Conservation (phyloP, 345 rosid species). For the Aquilaria malaccensis region DNA sequence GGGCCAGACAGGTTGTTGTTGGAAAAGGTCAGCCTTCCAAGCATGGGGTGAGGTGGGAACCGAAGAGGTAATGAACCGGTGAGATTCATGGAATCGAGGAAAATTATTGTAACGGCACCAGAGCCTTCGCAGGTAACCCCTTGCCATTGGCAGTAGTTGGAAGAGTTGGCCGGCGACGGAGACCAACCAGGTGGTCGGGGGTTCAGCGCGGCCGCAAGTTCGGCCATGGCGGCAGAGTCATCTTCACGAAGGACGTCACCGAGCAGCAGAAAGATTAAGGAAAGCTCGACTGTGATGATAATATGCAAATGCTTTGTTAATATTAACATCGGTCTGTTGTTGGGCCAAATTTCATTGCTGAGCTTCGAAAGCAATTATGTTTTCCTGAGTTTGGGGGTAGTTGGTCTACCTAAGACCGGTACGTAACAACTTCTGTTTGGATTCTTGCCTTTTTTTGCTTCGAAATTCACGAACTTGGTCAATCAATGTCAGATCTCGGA, state of each 20-base stretch:
- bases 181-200: not conserved
- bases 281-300: too few relatives aligned
- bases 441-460: too few relatives aligned
- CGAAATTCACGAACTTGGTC: too few relatives aligned
- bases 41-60: conserved; percentile 3
- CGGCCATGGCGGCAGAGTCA: not conserved
- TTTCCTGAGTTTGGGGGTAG: too few relatives aligned
- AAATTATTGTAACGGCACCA: not conserved
- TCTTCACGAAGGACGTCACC: not conserved
- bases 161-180: not conserved
- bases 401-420: too few relatives aligned
- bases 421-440: too few relatives aligned
- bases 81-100: conserved; percentile 6
- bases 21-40: conserved; percentile 22
- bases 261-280: too few relatives aligned
- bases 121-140: not conserved
- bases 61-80: conserved; percentile 28
- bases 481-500: too few relatives aligned
- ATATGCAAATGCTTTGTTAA: too few relatives aligned
- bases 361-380: too few relatives aligned
- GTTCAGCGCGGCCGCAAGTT: not conserved
- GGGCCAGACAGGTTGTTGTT: not conserved
- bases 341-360: too few relatives aligned
- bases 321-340: too few relatives aligned
- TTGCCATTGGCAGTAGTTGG: conserved; percentile 1